These are phyloP conservation scores for Aphanocladium album DNA, from an alignment of 2,329 filamentous ascomycete genomes.

Conservation along the genomic window DNA sequence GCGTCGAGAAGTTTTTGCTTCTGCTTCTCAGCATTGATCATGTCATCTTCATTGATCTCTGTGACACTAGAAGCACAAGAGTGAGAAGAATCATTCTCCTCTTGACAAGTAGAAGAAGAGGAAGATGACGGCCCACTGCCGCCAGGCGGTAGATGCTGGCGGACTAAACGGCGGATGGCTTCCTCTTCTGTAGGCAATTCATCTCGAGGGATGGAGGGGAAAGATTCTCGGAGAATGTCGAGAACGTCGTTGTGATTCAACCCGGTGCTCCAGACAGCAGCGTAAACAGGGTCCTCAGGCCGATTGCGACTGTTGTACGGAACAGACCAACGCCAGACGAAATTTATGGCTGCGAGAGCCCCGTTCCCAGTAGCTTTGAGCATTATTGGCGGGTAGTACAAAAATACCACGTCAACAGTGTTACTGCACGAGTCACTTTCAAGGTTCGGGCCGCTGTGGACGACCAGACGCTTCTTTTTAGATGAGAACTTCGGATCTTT, in stretches of 20 bases:
- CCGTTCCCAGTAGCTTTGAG: neutral
- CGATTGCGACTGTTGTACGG: constrained; percentile 17
- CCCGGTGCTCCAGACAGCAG: constrained; percentile 12
- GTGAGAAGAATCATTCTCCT: neutral
- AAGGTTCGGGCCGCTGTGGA: constrained; percentile 1
- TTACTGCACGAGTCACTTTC: neutral
- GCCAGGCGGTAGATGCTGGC: constrained; percentile 3
- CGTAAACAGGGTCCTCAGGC: constrained; percentile 14
- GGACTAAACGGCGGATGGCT: constrained; percentile 13
- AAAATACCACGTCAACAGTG: neutral
- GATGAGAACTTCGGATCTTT: neutral
- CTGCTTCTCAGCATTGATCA: neutral
- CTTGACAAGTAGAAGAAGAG: neutral
- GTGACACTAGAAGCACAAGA: neutral
- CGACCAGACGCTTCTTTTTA: constrained; percentile 1
- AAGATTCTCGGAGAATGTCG: constrained; percentile 4
- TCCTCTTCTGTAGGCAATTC: constrained; percentile 14
- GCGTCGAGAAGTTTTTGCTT: constrained; percentile 5
- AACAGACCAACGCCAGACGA: constrained; percentile 19
- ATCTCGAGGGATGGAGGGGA: constrained; percentile 9
- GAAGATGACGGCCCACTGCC: neutral
- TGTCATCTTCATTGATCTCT: neutral
- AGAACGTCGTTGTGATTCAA: constrained; percentile 4
- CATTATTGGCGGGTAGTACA: neutral
- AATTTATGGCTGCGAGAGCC: neutral